phyloP scores from a whole-genome alignment of 495 filamentous ascomycete species.

The Tuber magnatum region DNA sequence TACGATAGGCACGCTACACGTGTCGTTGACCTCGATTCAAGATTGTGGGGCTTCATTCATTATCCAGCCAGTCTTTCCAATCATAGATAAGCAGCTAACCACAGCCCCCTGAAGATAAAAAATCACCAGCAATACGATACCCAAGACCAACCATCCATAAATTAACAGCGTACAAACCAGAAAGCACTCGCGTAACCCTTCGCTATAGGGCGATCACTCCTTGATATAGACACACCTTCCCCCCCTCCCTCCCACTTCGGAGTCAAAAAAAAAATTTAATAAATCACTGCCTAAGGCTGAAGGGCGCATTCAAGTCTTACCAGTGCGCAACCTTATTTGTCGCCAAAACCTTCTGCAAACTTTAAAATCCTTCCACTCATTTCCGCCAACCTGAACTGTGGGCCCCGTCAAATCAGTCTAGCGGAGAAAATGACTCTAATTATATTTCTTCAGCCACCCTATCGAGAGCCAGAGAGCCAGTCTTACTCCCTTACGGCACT shows the following conservation, averaged over 20 bases:
- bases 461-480: background rate
- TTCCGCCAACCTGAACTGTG: background rate
- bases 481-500: background rate
- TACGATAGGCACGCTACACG: background rate
- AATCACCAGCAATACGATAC: background rate
- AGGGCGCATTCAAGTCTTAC: background rate
- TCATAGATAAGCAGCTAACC: background rate
- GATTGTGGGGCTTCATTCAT: background rate
- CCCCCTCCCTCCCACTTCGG: background rate
- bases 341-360: background rate
- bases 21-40: background rate
- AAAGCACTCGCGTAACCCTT: background rate
- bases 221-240: background rate
- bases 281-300: background rate
- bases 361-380: background rate
- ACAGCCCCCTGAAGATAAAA: background rate
- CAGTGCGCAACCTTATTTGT: background rate
- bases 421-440: background rate
- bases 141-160: background rate
- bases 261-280: background rate
- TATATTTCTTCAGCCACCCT: background rate
- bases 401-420: background rate
- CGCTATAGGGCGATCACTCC: background rate
- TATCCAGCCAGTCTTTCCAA: background rate
- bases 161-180: background rate